A percentile compares a stretch with the other conserved stretches of the same genome.
phyloP scores from a whole-genome alignment of 805 yeast species.

The Maudiozyma serrabonitensis region DNA sequence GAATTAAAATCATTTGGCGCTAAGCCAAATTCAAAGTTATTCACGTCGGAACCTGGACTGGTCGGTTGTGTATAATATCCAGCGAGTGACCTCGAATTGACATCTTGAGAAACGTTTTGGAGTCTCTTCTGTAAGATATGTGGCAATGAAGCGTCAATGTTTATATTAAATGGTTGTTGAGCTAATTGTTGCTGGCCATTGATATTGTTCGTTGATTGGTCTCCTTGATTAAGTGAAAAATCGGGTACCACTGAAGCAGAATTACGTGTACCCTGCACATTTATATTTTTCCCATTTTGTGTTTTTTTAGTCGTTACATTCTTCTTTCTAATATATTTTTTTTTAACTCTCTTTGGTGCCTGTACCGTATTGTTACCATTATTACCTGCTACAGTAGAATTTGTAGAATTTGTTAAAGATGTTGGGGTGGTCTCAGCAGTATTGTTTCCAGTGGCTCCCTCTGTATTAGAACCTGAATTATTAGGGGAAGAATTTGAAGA shows the following conservation, averaged over 20 bases:
- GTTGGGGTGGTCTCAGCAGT: background rate
- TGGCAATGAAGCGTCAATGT: conserved; percentile 20
- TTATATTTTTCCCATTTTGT: background rate
- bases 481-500: conserved; percentile 17
- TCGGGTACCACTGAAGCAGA: background rate
- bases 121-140: conserved; percentile 22
- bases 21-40: conserved; percentile 1
- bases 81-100: conserved; percentile 18
- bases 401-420: conserved; percentile 1
- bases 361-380: conserved; percentile 1
- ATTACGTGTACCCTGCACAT: background rate
- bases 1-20: background rate
- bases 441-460: background rate
- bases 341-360: conserved; percentile 6
- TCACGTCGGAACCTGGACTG: conserved; percentile 15
- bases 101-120: conserved; percentile 21
- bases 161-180: conserved; percentile 7
- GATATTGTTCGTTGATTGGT: background rate
- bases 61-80: conserved; percentile 28
- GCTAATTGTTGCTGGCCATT: background rate
- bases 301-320: background rate
- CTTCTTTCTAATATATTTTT: conserved; percentile 7
- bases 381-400: background rate
- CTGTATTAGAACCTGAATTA: conserved; percentile 9
- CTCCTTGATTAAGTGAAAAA: background rate